Percentiles rank a stretch among this genome's conserved stretches.
Conservation (phyloP, 2,329 filamentous ascomycete genomes). For the Mollisiaceae sp. region DNA sequence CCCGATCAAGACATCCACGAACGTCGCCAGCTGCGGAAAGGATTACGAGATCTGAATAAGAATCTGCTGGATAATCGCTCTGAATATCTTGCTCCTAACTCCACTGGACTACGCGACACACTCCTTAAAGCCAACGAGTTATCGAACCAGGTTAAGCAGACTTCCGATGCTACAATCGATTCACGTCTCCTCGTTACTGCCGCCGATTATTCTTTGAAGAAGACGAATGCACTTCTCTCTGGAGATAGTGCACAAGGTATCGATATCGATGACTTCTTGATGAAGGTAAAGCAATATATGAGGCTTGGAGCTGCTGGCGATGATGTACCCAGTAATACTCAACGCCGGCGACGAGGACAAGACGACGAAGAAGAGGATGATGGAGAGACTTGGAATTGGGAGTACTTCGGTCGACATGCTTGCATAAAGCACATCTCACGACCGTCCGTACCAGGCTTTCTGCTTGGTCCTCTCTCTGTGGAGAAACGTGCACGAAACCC, state of each 20-base stretch:
- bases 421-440: slow-evolving; percentile 75
- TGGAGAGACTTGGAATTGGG: slow-evolving; percentile 85
- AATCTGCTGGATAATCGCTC: slow-evolving; percentile 68
- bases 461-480: slow-evolving; percentile 86
- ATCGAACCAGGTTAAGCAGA: slow-evolving; percentile 78
- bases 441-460: slow-evolving; percentile 79
- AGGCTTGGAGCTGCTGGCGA: slow-evolving; percentile 63
- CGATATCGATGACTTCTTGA: slow-evolving; percentile 89
- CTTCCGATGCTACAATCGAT: slow-evolving; percentile 88
- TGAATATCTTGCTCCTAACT: slow-evolving; percentile 71
- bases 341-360: slow-evolving; percentile 52
- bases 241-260: slow-evolving; percentile 77
- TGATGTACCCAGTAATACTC: slow-evolving; percentile 51
- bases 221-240: slow-evolving; percentile 74
- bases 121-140: slow-evolving; percentile 69
- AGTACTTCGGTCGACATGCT: slow-evolving; percentile 77
- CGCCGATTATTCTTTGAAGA: slow-evolving; percentile 80
- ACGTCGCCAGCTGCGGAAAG: slow-evolving; percentile 72
- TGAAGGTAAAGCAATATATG: slow-evolving; percentile 91
- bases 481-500: slow-evolving; percentile 81
- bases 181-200: slow-evolving; percentile 83
- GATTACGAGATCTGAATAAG: slow-evolving; percentile 70
- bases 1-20: slow-evolving; percentile 81
- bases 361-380: slow-evolving; percentile 71
- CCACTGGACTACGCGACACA: slow-evolving; percentile 67